phyloP scores from a whole-genome alignment of 2,329 filamentous ascomycete species.

The Thelonectria rubi region DNA sequence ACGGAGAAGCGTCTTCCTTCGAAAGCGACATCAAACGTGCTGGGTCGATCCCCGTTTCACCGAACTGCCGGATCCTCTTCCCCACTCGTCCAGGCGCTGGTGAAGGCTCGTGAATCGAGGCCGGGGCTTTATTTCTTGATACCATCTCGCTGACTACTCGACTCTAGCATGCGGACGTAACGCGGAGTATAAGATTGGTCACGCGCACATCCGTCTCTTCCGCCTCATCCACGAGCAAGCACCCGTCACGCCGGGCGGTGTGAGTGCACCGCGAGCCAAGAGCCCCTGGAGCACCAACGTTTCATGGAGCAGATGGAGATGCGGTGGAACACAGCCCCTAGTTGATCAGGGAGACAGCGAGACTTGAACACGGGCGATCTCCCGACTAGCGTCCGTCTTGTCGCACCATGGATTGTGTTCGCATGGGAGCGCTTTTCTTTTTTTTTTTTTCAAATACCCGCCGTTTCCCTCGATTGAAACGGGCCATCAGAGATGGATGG shows the following conservation, averaged over 20 bases:
- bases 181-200: background rate
- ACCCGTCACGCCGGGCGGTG: background rate
- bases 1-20: background rate
- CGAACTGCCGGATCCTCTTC: conserved; percentile 2
- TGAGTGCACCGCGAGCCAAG: background rate
- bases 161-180: background rate
- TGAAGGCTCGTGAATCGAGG: background rate
- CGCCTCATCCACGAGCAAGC: background rate
- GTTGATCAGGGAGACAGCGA: too few species aligned
- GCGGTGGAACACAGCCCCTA: conserved; percentile 24
- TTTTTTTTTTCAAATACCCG: conserved; percentile 1
- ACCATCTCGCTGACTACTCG: background rate
- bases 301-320: conserved; percentile 32
- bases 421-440: conserved; percentile 5
- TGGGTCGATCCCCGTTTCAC: conserved; percentile 11
- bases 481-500: background rate
- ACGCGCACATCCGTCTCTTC: background rate
- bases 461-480: background rate
- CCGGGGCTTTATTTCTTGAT: background rate
- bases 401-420: conserved; percentile 22
- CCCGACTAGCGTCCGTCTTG: conserved; percentile 22
- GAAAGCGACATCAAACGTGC: background rate
- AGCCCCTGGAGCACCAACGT: conserved; percentile 26
- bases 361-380: conserved; percentile 21
- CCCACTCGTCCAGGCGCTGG: background rate